Evolutionary conservation across 306 rosid species (phyloP).

Genomic region (Fragaria ananassa): DNA sequence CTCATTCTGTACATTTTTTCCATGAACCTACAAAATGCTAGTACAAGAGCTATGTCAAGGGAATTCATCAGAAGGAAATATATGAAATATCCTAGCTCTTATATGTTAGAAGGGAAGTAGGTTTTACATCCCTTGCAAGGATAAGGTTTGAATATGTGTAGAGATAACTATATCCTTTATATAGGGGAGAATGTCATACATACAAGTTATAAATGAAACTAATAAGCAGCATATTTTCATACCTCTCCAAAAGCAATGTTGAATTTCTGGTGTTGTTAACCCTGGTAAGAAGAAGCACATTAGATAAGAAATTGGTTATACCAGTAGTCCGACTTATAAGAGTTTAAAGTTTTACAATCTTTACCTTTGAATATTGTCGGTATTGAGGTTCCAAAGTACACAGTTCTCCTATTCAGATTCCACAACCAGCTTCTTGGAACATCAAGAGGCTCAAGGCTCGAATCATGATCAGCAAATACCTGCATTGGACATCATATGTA

Average conservation of each 20-base stretch:
- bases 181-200: not conserved
- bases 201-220: not conserved
- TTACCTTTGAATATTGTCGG: slow-evolving; percentile 70
- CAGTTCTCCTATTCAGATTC: slow-evolving; percentile 50
- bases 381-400: slow-evolving; percentile 53
- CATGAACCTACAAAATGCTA: not conserved
- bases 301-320: slow-evolving; percentile 18
- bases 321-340: not conserved
- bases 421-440: slow-evolving; percentile 51
- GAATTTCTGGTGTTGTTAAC: slow-evolving; percentile 75
- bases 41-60: not conserved
- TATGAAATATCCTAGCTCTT: not conserved
- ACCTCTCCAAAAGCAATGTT: slow-evolving; percentile 94
- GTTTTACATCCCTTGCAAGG: not conserved
- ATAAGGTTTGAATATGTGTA: not conserved
- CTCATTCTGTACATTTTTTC: not conserved
- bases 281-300: slow-evolving; percentile 49
- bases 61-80: not conserved
- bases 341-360: slow-evolving; percentile 9
- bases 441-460: slow-evolving; percentile 49
- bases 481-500: slow-evolving; percentile 13
- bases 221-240: slow-evolving; percentile 21
- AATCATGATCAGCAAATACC: slow-evolving; percentile 51
- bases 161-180: not conserved
- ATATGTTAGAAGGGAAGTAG: slow-evolving; percentile 1